Evolutionary conservation across 2,329 filamentous ascomycete species (phyloP), one percentile per base, ranked within the genome.

Genomic region (Aspergillus proliferans): DNA sequence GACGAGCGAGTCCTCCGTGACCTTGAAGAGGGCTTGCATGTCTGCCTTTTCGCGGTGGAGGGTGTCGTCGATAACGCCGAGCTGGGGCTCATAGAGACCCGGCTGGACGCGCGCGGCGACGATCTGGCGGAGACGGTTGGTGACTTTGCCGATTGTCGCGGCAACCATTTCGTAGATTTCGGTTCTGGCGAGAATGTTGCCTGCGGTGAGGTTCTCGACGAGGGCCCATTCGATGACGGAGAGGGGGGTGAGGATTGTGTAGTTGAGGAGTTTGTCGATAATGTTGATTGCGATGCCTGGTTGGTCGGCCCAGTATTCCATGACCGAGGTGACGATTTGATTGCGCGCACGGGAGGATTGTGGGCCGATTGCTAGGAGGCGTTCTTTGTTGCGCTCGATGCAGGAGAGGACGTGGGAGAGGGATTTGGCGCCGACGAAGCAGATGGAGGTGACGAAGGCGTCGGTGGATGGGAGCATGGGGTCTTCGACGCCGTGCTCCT

Each of bases 221-320:
- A 98, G 77, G 0, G 88, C 88, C 93, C 93, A 98, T 62, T 95
- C 85, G 43, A 96, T 80, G 24, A 98, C 90, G 14, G 85, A 85
- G 49, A 84, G 76, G 0, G 93, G 93, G 7, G 86, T 90, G 33
- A 98, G 78, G 59, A 98, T 95, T 12, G 88, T 91, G 73, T 96
- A 98, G 73, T 97, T 98, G 59, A 98, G 84, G 4, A 98, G 80
- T 71, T 97, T 97, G 75, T 97, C 92, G 50, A 97, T 81, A 60
- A 98, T 95, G 59, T 87, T 88, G 58, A 97, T 82, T 3, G 90
- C 93, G 40, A 94, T 85, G 51, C 93, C 93, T 0, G 92, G 90
- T 61, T 98, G 92, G 28, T 92, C 85, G 43, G 82, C 81, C 93
- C 93, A 98, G 75, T 96, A 98, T 38, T 84, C 79, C 75, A 96